A percentile compares a stretch with the other conserved stretches of the same genome.
These are phyloP conservation scores for Wickerhamiella dianesei DNA, from an alignment of 805 yeast genomes.

Conservation along the genomic window DNA sequence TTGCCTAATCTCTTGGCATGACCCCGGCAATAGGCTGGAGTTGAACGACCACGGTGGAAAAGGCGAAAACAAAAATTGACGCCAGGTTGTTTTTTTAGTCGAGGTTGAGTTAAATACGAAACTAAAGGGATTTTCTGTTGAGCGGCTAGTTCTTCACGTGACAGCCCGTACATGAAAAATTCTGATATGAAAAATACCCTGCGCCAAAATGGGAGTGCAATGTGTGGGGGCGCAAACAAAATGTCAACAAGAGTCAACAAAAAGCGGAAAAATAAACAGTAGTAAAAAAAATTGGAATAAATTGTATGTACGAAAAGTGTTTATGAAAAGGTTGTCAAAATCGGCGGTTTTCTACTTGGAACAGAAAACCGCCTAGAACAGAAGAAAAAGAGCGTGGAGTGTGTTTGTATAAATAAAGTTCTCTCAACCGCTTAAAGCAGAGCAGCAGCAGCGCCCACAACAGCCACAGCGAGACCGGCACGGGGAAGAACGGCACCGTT, in stretches of 20 bases:
- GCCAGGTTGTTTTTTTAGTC: too few species aligned
- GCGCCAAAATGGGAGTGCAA: too few species aligned
- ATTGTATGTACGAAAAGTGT: not conserved
- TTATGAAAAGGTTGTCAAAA: not conserved
- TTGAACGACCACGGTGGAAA: too few species aligned
- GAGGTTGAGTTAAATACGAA: too few species aligned
- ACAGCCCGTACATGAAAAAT: too few species aligned
- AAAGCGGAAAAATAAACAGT: not conserved
- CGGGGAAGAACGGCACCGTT: constrained; percentile 13
- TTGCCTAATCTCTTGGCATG: too few species aligned
- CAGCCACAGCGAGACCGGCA: constrained; percentile 16
- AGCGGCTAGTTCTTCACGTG: too few species aligned
- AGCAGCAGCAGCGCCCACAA: constrained; percentile 19
- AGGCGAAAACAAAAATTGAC: too few species aligned
- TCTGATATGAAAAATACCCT: not conserved
- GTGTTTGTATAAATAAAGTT: constrained; percentile 1
- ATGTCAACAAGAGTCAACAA: not conserved
- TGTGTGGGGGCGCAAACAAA: not conserved
- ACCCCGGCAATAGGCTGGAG: too few species aligned
- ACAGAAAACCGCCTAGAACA: too few species aligned
- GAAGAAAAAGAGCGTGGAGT: not conserved
- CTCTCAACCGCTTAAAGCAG: constrained; percentile 6
- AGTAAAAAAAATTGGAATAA: not conserved
- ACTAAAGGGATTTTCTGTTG: too few species aligned
- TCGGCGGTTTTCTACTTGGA: not conserved